Conservation (phyloP, 108 stramenopile genomes). For the Nitzschia sp. region DNA sequence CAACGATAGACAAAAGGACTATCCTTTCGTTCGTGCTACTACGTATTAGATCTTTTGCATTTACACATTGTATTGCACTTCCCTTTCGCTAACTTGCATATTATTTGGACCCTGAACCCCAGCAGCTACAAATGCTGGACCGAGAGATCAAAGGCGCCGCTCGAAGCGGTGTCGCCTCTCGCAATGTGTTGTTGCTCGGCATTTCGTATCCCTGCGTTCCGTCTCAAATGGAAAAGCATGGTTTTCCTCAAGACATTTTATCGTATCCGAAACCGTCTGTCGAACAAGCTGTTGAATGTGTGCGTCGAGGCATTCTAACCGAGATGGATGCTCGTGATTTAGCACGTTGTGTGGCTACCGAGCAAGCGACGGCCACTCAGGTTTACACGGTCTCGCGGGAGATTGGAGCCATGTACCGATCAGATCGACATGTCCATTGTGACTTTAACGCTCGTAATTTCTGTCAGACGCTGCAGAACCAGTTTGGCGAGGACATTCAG, state of each 20-base stretch:
- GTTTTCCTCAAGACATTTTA: conserved; percentile 27
- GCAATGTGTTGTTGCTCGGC: conserved; percentile 70
- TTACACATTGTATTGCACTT: no score
- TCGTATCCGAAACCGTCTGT: conserved; percentile 45
- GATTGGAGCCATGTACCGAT: conserved; percentile 54
- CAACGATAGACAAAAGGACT: no score
- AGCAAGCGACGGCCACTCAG: conserved; percentile 52
- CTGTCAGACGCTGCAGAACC: conserved; percentile 34
- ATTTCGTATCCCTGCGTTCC: conserved; percentile 73
- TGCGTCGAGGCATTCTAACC: conserved; percentile 57
- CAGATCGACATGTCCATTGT: conserved; percentile 59
- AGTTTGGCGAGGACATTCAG: conserved; percentile 47
- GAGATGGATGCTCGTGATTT: conserved; percentile 84
- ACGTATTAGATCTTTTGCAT: no score
- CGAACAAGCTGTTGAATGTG: conserved; percentile 64
- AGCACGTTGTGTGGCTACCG: conserved; percentile 67
- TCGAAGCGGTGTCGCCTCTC: neutral
- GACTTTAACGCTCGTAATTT: conserved; percentile 61
- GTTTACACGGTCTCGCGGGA: conserved; percentile 78
- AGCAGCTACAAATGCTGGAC: no score
- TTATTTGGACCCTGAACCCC: no score
- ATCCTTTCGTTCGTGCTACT: no score
- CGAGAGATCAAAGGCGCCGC: neutral
- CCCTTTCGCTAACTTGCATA: no score
- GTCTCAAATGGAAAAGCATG: conserved; percentile 39